phyloP scores from a whole-genome alignment of 2,329 filamentous ascomycete genomes.

The Didymella pomorum region DNA sequence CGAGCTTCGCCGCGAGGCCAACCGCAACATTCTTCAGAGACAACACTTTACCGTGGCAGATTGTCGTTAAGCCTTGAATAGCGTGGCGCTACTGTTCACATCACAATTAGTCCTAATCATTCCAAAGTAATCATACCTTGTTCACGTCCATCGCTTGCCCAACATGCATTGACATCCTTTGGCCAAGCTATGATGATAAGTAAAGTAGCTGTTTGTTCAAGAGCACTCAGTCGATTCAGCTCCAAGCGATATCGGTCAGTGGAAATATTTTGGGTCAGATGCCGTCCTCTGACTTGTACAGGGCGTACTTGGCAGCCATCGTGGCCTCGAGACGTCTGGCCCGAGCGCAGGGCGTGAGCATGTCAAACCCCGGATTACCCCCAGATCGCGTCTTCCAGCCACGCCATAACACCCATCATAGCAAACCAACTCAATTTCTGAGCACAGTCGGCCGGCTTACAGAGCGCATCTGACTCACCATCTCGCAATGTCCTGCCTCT shows the following conservation, averaged over 20 bases:
- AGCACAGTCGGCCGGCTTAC: background rate
- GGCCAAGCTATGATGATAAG: background rate
- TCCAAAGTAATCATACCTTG: background rate
- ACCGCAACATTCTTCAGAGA: slow-evolving; percentile 41
- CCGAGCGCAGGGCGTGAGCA: slow-evolving; percentile 8
- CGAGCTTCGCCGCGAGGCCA: slow-evolving; percentile 25
- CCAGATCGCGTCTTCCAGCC: background rate
- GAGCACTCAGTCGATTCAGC: background rate
- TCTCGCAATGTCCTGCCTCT: too few species aligned
- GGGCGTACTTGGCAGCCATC: background rate
- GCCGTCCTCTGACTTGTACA: slow-evolving; percentile 1
- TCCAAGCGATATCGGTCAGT: background rate
- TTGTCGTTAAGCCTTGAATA: slow-evolving; percentile 34
- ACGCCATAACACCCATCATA: background rate
- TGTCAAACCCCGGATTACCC: background rate
- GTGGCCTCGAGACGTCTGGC: background rate
- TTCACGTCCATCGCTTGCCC: background rate
- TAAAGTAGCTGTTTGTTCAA: background rate
- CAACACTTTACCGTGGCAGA: slow-evolving; percentile 33
- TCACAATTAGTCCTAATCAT: too few species aligned
- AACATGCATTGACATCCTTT: background rate
- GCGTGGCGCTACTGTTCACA: background rate
- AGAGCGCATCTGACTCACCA: background rate
- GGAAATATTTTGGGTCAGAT: background rate
- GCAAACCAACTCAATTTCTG: background rate